Evolutionary conservation across 2,329 filamentous ascomycete species (phyloP).

Genomic region (Beauveria medogensis): DNA sequence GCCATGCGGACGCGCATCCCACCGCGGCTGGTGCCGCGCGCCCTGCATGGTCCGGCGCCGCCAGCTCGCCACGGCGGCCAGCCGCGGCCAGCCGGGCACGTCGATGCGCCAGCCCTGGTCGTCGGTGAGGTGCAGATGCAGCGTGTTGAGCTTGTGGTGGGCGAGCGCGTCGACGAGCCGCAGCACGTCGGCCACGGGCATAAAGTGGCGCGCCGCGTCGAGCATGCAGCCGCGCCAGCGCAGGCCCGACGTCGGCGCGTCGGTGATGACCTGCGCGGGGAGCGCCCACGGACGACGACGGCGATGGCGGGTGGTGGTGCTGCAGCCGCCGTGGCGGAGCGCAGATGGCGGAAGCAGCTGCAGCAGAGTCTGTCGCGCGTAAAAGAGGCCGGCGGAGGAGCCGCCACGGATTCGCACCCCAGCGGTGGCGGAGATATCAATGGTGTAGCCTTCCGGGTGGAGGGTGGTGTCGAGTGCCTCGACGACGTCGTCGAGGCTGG

Average conservation of each 20-base stretch:
- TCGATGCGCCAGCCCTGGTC: slow-evolving; percentile 16
- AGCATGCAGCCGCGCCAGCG: slow-evolving; percentile 16
- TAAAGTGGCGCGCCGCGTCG: slow-evolving; percentile 17
- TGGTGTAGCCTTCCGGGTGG: background rate
- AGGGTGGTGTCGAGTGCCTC: background rate
- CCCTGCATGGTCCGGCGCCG: slow-evolving; percentile 13
- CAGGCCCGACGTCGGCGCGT: slow-evolving; percentile 12
- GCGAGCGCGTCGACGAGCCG: slow-evolving; percentile 15
- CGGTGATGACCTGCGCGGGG: slow-evolving; percentile 10
- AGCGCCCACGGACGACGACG: slow-evolving; percentile 12
- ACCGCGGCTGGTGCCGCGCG: slow-evolving; percentile 6
- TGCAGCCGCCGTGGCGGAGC: background rate
- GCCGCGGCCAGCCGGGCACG: slow-evolving; percentile 11
- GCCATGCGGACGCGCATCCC: slow-evolving; percentile 13
- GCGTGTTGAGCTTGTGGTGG: slow-evolving; percentile 14
- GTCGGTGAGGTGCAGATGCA: slow-evolving; percentile 15
- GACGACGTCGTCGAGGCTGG: background rate
- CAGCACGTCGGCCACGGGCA: slow-evolving; percentile 15
- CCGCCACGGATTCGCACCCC: background rate
- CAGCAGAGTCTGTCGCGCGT: slow-evolving; percentile 13
- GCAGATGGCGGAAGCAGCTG: slow-evolving; percentile 11
- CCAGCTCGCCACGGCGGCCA: slow-evolving; percentile 13
- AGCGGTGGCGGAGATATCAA: background rate
- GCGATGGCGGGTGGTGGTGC: background rate
- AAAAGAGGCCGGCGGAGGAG: slow-evolving; percentile 10